These are phyloP conservation scores for Pulveroboletus ravenelii DNA, from an alignment of 768 basidiomycete genomes.

Conservation along the genomic window DNA sequence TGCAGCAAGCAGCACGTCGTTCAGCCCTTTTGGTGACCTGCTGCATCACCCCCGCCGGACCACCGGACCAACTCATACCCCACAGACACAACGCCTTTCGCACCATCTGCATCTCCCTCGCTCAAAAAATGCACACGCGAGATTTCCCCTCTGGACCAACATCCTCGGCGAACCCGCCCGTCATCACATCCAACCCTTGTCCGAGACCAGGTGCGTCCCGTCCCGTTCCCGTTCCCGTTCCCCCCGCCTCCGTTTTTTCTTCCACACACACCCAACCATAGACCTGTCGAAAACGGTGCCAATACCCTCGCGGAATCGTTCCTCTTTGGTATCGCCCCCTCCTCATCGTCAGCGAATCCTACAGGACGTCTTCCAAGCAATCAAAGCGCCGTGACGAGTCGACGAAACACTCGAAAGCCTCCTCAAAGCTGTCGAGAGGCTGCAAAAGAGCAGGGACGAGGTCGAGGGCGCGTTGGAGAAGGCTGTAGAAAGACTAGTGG, in stretches of 20 bases:
- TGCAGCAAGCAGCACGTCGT: conserved; percentile 52
- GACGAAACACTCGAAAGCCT: conserved; percentile 68
- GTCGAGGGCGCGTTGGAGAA: conserved; percentile 49
- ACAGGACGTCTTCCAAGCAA: conserved; percentile 65
- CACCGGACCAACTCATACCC: background rate
- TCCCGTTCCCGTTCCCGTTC: background rate
- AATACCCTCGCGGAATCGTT: conserved; percentile 84
- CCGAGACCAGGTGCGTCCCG: conserved; percentile 58
- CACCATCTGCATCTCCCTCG: conserved; percentile 63
- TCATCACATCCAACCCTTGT: conserved; percentile 65
- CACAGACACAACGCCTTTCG: conserved; percentile 66
- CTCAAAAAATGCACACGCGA: conserved; percentile 71
- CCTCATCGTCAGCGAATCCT: conserved; percentile 74
- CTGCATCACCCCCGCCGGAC: background rate
- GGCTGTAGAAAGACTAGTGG: conserved; percentile 63
- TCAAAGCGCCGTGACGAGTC: conserved; percentile 68
- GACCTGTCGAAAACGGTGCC: conserved; percentile 83
- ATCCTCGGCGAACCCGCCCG: conserved; percentile 72
- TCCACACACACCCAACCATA: conserved; percentile 17
- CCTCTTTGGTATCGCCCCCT: conserved; percentile 68
- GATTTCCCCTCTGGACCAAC: conserved; percentile 66
- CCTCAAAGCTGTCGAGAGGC: conserved; percentile 38
- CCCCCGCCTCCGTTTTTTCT: background rate
- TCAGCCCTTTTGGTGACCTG: background rate
- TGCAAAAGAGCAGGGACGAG: conserved; percentile 39